Base-by-base conservation (phyloP, 345 rosid species). In the Laguncularia racemosa region DNA sequence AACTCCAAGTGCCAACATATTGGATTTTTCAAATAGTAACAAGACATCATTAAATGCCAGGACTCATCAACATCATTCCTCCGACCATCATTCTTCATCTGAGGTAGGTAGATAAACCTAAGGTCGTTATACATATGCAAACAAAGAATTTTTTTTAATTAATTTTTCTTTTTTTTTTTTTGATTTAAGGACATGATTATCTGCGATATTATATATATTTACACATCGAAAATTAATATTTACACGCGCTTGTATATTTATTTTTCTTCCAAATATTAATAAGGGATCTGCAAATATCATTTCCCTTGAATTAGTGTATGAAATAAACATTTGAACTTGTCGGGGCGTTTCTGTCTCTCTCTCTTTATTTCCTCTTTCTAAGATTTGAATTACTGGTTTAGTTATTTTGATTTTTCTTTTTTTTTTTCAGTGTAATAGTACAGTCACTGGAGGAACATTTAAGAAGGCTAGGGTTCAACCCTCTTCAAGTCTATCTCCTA, bases 381-480 rank as follows among this genome's bases (percentile, higher is more conserved):
- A 2, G 40, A 5, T 33, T 33, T 33, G 40, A 33, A 33, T 33
- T 33, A 4, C 9, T 16, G 20, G 46, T 33, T 40, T 2, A 7
- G 54, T 44, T 9, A 50, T 19, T 13, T 23, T 50, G 43, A 52
- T 16, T 38, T n/a, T 12, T 20, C 53, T 48, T n/a, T 54, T 58
- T 17, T 12, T 60, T 15, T 46, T 67, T 60, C 17, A 93, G 99
- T 78, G 92, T 73, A 85, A 88, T 67, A 82, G 96, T 84, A 71
- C 71, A 63, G 80, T 70, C 56, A 44, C 65, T 65, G 96, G 87
- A 50, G 97, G 90, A 71, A 72, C 85, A 71, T 58, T 71, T 43
- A 93, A 93, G 89, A 90, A 87, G 76, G 92, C 97, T 48, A 93
- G 84, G 83, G 88, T 88, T 70, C 97, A 85, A 60, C 76, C 96